Conservation (phyloP, 345 rosid species). For the Linum trigynum region DNA sequence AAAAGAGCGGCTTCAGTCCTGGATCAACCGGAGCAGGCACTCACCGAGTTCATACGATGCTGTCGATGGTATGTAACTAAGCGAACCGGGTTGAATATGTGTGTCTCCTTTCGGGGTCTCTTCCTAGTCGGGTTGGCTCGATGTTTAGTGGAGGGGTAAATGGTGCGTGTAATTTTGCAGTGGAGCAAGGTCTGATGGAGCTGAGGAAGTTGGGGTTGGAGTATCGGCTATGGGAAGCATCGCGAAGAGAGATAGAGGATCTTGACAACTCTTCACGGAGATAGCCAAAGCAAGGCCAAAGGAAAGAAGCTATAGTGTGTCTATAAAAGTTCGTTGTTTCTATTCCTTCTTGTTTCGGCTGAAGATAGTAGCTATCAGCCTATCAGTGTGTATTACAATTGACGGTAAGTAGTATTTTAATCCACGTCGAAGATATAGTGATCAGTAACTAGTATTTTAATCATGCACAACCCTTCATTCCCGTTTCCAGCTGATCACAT, state of each 20-base stretch:
- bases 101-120: no score
- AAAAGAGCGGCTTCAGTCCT: slow-evolving; percentile 23
- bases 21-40: slow-evolving; percentile 25
- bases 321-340: not conserved
- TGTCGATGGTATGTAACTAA: slow-evolving; percentile 17
- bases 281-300: no score
- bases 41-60: slow-evolving; percentile 29
- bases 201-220: slow-evolving; percentile 79
- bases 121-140: no score
- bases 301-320: not conserved
- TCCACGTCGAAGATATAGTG: no score
- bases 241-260: slow-evolving; percentile 41
- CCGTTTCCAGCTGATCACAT: no score
- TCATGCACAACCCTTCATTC: no score
- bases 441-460: no score
- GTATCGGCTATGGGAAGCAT: slow-evolving; percentile 87
- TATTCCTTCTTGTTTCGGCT: no score
- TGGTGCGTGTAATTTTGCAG: slow-evolving; percentile 21
- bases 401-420: no score
- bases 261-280: not conserved
- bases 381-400: no score
- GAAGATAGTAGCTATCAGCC: no score
- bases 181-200: slow-evolving; percentile 83
- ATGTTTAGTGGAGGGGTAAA: no score
- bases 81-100: not conserved